Base-by-base conservation (phyloP, 495 filamentous ascomycete species). In the Podospora pseudocomata region DNA sequence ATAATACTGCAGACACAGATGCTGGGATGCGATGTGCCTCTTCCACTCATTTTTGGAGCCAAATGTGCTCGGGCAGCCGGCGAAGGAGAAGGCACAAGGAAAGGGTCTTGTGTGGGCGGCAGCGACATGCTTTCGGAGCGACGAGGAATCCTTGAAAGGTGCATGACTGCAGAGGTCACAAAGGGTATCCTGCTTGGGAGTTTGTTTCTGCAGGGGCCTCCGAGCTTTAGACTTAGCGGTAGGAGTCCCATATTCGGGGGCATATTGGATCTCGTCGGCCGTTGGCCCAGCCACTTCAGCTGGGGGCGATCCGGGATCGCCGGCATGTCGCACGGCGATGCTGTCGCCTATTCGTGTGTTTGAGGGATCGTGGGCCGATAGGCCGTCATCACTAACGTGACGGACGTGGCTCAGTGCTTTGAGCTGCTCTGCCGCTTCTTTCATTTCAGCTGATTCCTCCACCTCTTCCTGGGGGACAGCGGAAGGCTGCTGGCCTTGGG, bases 11-110 rank as follows among this genome's bases (percentile, higher is more conserved):
- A 94, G 81, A 67, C 90, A 91, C 66, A 99, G 82, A 76, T 99
- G 95, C 72, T 97, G 91, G 2, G 92, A 94, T 30, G 86, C 85
- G 68, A 97, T 90, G 77, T 99, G 95, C 0, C 95, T 88, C 76
- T 97, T 96, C 78, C 78, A 99, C 76, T 99, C 95, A 73, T 97
- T 98, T 75, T 98, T 98, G 49, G 91, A 93, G 11, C 88, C 89
- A 74, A 99, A 97, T 0, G 88, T 93, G 71, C 91, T 92, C 6
- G 76, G 76, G 76, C 95, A 99, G n/a, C 89, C 91, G 67, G 94
- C 96, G 65, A 87, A 88, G 15, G 86, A 84, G 76, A 97, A 95
- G 54, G 90, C 91, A 76, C 95, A 99, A 11, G 88, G 85, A 74
- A 97, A 99, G 0, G 90, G 88, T 7, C 92, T 86, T 1, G 85